Conservation (phyloP, 1,139 yeast species). For the Candida anutae region DNA sequence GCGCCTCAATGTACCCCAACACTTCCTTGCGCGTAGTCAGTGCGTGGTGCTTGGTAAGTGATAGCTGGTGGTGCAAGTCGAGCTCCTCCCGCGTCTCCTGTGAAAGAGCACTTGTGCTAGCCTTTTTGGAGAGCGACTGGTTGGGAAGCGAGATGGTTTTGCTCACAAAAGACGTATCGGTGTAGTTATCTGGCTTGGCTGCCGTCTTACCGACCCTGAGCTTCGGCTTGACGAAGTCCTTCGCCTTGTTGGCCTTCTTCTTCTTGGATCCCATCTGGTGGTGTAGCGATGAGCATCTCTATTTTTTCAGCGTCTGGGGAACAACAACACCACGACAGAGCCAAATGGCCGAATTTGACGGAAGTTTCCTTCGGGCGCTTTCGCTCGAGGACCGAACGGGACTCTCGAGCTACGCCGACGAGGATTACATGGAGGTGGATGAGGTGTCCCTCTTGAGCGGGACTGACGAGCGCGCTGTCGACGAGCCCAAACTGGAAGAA, state of each 20-base stretch:
- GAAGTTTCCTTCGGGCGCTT: constrained; percentile 17
- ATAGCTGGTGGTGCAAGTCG: constrained; percentile 50
- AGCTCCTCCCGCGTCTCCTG: constrained; percentile 21
- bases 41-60: constrained; percentile 75
- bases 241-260: constrained; percentile 61
- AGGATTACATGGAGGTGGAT: constrained; percentile 9
- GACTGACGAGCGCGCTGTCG: no score
- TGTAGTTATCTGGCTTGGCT: constrained; percentile 62
- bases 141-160: constrained; percentile 58
- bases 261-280: constrained; percentile 45
- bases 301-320: no score
- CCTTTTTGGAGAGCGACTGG: constrained; percentile 34
- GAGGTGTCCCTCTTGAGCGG: no score
- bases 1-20: constrained; percentile 39
- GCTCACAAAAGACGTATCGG: constrained; percentile 83
- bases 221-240: constrained; percentile 74
- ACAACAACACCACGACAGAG: no score
- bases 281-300: constrained; percentile 1
- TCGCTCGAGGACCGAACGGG: constrained; percentile 15
- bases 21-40: constrained; percentile 70
- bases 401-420: constrained; percentile 3
- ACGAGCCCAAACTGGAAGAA: neutral
- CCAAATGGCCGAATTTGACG: constrained; percentile 15
- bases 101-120: constrained; percentile 3
- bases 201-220: constrained; percentile 83